Conservation (phyloP, 2,329 filamentous ascomycete species). For the Arthrobotrys iridis region DNA sequence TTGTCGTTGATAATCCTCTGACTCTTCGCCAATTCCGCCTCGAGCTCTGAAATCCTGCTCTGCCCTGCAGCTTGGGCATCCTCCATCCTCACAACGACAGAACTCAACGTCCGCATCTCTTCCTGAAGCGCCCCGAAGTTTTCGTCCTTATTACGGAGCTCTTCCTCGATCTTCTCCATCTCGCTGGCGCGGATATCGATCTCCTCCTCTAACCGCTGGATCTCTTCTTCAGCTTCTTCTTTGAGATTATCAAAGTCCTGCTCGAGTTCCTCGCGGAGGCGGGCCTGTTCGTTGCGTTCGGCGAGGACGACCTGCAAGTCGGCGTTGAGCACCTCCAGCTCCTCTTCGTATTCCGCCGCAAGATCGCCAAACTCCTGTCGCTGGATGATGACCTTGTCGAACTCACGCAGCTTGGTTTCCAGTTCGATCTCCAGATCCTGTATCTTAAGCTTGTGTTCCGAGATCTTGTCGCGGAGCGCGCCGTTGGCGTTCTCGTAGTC, state of each 20-base stretch:
- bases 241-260: conserved; percentile 71
- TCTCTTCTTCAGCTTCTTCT: conserved; percentile 73
- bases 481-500: conserved; percentile 85
- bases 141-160: conserved; percentile 72
- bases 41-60: conserved; percentile 51
- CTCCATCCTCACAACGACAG: conserved; percentile 84
- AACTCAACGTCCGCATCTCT: conserved; percentile 91
- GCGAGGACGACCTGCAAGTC: conserved; percentile 74
- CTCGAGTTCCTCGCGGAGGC: conserved; percentile 69
- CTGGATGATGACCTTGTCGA: conserved; percentile 68
- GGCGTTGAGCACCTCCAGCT: conserved; percentile 80
- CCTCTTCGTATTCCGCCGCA: conserved; percentile 75
- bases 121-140: conserved; percentile 91
- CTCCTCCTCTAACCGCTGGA: conserved; percentile 74
- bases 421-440: conserved; percentile 87
- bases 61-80: conserved; percentile 74
- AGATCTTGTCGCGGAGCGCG: conserved; percentile 84
- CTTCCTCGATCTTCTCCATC: conserved; percentile 67
- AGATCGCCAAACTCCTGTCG: conserved; percentile 68
- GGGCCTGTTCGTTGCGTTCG: conserved; percentile 86
- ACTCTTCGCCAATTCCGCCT: conserved; percentile 74
- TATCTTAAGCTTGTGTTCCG: conserved; percentile 85
- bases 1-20: conserved; percentile 84
- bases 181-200: conserved; percentile 67
- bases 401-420: conserved; percentile 79